A percentile compares a stretch with the other conserved stretches of the same genome.
Conservation (phyloP, 768 basidiomycete genomes). For the Serendipita vermifera region DNA sequence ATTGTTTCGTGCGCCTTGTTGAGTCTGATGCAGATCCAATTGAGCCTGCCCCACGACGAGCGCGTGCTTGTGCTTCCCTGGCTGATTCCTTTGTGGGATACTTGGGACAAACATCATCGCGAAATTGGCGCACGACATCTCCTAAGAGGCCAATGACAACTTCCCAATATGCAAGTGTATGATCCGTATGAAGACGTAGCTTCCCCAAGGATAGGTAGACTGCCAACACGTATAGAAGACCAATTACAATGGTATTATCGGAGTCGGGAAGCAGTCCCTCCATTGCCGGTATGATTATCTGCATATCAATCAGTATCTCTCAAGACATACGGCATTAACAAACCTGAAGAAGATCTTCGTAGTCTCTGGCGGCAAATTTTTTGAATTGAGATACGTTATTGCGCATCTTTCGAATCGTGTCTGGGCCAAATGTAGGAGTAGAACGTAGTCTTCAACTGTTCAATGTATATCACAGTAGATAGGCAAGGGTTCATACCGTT, state of each 20-base stretch:
- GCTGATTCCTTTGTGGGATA: not conserved
- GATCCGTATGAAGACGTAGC: not conserved
- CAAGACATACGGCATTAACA: not conserved
- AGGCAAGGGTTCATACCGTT: too few relatives aligned
- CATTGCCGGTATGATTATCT: not conserved
- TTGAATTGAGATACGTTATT: slow-evolving; percentile 27
- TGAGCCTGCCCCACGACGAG: not conserved
- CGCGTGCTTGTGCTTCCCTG: not conserved
- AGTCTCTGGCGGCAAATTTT: slow-evolving; percentile 28
- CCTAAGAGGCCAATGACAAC: not conserved
- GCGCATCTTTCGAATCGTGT: slow-evolving; percentile 27
- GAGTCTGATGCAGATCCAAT: not conserved
- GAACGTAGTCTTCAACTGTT: slow-evolving; percentile 23
- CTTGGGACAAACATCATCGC: not conserved
- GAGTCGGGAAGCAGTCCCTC: not conserved
- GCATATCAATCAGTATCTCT: not conserved
- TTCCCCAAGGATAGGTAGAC: not conserved
- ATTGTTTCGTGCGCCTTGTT: slow-evolving; percentile 26
- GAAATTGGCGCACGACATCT: not conserved
- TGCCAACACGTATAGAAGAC: not conserved
- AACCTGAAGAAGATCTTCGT: slow-evolving; percentile 34
- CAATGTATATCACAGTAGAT: too few relatives aligned
- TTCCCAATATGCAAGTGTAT: not conserved
- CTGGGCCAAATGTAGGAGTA: slow-evolving; percentile 24
- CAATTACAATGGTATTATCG: not conserved